A percentile compares a stretch with the other conserved stretches of the same genome.
These are phyloP conservation scores for Hypomyces perniciosus DNA, from an alignment of 2,329 filamentous ascomycete genomes.

Conservation along the genomic window DNA sequence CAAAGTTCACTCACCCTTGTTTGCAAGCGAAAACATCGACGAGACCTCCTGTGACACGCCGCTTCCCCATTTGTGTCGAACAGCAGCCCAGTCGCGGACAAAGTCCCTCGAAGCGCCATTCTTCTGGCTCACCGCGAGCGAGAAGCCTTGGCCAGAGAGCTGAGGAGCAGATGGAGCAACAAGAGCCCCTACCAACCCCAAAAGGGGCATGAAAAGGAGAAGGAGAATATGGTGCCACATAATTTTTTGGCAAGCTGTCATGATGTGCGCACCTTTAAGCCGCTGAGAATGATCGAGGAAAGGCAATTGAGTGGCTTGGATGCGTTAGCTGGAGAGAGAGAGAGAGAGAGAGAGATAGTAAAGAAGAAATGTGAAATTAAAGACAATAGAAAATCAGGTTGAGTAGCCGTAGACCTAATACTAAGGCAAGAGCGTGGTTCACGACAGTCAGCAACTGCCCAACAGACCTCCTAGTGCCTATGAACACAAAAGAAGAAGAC, in stretches of 20 bases:
- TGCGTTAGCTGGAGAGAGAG: neutral
- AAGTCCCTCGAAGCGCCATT: conserved; percentile 24
- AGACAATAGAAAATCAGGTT: neutral
- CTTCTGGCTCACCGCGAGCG: conserved; percentile 21
- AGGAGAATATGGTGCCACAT: conserved; percentile 4
- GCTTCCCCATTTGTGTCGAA: conserved; percentile 30
- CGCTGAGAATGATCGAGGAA: neutral
- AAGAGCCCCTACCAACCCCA: neutral
- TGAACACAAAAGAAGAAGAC: too few relatives aligned
- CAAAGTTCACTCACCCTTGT: conserved; percentile 21
- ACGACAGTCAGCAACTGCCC: conserved; percentile 5
- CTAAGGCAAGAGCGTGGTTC: neutral
- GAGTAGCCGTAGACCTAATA: neutral
- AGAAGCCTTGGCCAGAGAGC: conserved; percentile 19
- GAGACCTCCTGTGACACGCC: conserved; percentile 16
- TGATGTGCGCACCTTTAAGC: neutral
- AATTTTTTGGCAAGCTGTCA: neutral
- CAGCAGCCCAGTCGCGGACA: conserved; percentile 28
- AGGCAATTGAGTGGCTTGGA: neutral
- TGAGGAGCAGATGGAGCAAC: neutral
- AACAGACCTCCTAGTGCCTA: neutral
- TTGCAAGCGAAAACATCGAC: conserved; percentile 23
- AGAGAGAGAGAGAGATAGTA: neutral
- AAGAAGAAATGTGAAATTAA: neutral
- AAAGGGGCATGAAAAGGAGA: conserved; percentile 1